Conservation (phyloP, 768 basidiomycete genomes). For the Panellus pusillus region DNA sequence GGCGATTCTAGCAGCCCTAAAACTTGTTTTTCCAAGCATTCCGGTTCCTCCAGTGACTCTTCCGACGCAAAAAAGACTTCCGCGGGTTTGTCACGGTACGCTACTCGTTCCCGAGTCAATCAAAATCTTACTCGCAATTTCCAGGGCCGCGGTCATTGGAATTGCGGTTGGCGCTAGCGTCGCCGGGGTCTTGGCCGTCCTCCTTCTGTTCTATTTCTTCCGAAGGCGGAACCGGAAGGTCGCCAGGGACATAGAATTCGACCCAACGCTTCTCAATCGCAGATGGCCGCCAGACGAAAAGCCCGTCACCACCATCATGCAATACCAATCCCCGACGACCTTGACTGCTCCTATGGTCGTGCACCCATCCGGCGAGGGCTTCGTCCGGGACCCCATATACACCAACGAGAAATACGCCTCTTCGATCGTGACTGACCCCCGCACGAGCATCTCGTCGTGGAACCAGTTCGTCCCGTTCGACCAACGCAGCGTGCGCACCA, state of each 20-base stretch:
- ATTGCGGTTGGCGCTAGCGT: slow-evolving; percentile 41
- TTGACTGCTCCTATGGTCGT: slow-evolving; percentile 7
- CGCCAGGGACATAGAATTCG: slow-evolving; percentile 21
- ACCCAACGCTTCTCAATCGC: slow-evolving; percentile 27
- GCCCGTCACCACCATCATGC: slow-evolving; percentile 4
- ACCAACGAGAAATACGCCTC: slow-evolving; percentile 31
- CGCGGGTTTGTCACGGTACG: slow-evolving; percentile 22
- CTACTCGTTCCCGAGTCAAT: neutral
- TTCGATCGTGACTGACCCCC: slow-evolving; percentile 25
- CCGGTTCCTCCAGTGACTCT: neutral
- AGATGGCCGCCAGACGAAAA: slow-evolving; percentile 15
- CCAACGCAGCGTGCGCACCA: slow-evolving; percentile 1
- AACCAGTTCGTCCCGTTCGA: slow-evolving; percentile 24
- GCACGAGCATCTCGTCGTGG: slow-evolving; percentile 37
- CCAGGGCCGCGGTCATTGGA: slow-evolving; percentile 48
- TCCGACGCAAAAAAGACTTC: neutral
- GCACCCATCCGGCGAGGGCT: slow-evolving; percentile 9
- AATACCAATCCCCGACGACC: slow-evolving; percentile 2
- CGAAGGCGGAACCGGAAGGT: slow-evolving; percentile 32
- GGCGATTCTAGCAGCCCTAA: slow-evolving; percentile 24
- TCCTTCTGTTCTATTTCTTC: slow-evolving; percentile 44
- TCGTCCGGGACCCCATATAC: slow-evolving; percentile 37
- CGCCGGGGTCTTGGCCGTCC: slow-evolving; percentile 39
- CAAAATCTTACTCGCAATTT: neutral
- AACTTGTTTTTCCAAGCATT: neutral